Evolutionary conservation across 306 rosid species (phyloP).

Genomic region (Coriaria nepalensis): DNA sequence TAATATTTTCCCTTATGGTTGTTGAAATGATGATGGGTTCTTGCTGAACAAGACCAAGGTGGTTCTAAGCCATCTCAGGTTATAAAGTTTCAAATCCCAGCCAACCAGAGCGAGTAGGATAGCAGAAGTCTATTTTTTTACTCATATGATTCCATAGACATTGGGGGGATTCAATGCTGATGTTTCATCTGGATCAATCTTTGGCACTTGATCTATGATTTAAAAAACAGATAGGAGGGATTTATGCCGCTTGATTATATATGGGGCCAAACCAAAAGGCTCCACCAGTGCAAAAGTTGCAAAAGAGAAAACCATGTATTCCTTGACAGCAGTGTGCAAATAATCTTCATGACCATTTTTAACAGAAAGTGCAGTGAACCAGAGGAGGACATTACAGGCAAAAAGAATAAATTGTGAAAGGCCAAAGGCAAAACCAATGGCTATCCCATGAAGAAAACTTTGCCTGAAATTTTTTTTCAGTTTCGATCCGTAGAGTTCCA

Average conservation of each 20-base stretch:
- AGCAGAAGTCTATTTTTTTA: conserved; percentile 86
- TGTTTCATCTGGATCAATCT: conserved; percentile 92
- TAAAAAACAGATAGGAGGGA: conserved; percentile 94
- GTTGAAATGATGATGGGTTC: conserved; percentile 97
- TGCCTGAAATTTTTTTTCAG: conserved; percentile 74
- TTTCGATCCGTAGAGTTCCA: conserved; percentile 96
- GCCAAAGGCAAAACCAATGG: conserved; percentile 93
- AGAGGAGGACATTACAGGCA: conserved; percentile 95
- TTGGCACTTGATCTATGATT: conserved; percentile 87
- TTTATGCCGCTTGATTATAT: conserved; percentile 93
- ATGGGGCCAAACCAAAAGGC: conserved; percentile 98
- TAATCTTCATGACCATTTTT: conserved; percentile 20
- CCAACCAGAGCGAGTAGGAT: conserved; percentile 96
- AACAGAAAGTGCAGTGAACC: conserved; percentile 74
- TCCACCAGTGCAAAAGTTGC: conserved; percentile 98
- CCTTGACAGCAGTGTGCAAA: conserved; percentile 71
- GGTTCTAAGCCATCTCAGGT: conserved; percentile 94
- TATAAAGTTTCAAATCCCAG: conserved; percentile 77
- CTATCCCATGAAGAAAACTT: conserved; percentile 94
- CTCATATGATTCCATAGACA: conserved; percentile 92
- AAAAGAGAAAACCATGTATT: conserved; percentile 92
- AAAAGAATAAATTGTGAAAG: conserved; percentile 94
- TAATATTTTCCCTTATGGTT: conserved; percentile 88
- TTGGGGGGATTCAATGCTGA: conserved; percentile 83
- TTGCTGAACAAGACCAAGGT: conserved; percentile 97